A percentile compares a stretch with the other conserved stretches of the same genome.
These are phyloP conservation scores for Durio zibethinus DNA, from an alignment of 345 rosid genomes.

Conservation along the genomic window DNA sequence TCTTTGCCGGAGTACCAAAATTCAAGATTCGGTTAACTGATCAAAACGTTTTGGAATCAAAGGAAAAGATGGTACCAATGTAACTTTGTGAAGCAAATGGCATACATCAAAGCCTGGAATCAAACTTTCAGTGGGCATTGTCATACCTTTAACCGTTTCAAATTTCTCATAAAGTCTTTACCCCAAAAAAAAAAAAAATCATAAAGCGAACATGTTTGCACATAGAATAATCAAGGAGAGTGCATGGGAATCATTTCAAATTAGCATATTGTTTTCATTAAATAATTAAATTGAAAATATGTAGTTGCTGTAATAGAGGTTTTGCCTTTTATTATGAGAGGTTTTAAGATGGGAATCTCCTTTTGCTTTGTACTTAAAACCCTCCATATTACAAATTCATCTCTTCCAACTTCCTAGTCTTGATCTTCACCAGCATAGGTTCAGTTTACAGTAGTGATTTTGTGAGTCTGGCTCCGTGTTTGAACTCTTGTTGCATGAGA, in stretches of 20 bases:
- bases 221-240: not conserved
- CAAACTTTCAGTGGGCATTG: not conserved
- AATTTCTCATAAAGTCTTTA: not conserved
- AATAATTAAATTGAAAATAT: too few species aligned
- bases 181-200: not conserved
- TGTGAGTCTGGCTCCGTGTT: too few species aligned
- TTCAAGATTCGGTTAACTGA: not conserved
- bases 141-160: not conserved
- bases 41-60: not conserved
- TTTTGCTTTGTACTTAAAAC: too few species aligned
- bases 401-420: too few species aligned
- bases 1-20: not conserved
- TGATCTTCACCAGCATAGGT: too few species aligned
- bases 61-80: not conserved
- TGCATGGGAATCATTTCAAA: not conserved
- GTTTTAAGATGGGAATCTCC: too few species aligned
- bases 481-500: too few species aligned
- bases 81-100: not conserved
- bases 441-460: too few species aligned
- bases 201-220: not conserved
- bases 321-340: not conserved
- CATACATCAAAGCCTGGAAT: slow-evolving; percentile 1
- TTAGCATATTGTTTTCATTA: not conserved
- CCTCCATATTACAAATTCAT: too few species aligned
- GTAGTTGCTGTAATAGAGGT: too few species aligned